These are phyloP conservation scores for Fusarium fracticaudum DNA, from an alignment of 2,329 filamentous ascomycete genomes.

Conservation along the genomic window DNA sequence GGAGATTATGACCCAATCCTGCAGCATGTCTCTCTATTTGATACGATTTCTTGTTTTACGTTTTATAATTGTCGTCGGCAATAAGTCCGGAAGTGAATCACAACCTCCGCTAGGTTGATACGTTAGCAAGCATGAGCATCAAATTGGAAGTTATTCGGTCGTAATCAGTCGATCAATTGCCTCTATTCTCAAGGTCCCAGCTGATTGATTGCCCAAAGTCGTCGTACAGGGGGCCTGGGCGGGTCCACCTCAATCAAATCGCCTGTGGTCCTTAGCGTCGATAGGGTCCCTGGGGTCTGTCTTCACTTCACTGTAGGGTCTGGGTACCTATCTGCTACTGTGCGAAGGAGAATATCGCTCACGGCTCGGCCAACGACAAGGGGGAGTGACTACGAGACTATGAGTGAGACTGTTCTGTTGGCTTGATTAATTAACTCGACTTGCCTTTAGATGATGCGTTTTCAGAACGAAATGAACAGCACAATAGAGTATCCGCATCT, in stretches of 20 bases:
- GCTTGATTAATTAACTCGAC: background rate
- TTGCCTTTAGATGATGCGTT: background rate
- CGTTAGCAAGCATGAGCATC: slow-evolving; percentile 20
- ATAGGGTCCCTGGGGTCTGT: slow-evolving; percentile 11
- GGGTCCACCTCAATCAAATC: slow-evolving; percentile 28
- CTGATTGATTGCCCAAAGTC: slow-evolving; percentile 40
- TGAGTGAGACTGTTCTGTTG: slow-evolving; percentile 9
- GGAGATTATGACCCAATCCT: slow-evolving; percentile 22
- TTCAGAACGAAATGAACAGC: background rate
- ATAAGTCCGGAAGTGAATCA: slow-evolving; percentile 22
- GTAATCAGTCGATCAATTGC: slow-evolving; percentile 44
- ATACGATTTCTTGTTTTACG: slow-evolving; percentile 28
- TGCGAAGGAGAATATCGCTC: slow-evolving; percentile 21
- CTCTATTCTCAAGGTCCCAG: slow-evolving; percentile 24
- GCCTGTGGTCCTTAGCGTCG: slow-evolving; percentile 34
- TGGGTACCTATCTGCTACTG: slow-evolving; percentile 15
- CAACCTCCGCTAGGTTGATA: slow-evolving; percentile 26
- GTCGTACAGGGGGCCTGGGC: slow-evolving; percentile 14
- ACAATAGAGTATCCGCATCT: background rate
- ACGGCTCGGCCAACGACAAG: slow-evolving; percentile 29
- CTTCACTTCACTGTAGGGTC: background rate
- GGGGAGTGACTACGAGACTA: background rate
- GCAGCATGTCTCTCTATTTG: slow-evolving; percentile 14
- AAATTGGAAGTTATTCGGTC: slow-evolving; percentile 29
- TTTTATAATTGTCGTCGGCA: background rate